Percentiles rank a stretch among this genome's conserved stretches.
These are phyloP conservation scores for Penicillium rolfsii DNA, from an alignment of 2,329 filamentous ascomycete genomes.

Conservation along the genomic window DNA sequence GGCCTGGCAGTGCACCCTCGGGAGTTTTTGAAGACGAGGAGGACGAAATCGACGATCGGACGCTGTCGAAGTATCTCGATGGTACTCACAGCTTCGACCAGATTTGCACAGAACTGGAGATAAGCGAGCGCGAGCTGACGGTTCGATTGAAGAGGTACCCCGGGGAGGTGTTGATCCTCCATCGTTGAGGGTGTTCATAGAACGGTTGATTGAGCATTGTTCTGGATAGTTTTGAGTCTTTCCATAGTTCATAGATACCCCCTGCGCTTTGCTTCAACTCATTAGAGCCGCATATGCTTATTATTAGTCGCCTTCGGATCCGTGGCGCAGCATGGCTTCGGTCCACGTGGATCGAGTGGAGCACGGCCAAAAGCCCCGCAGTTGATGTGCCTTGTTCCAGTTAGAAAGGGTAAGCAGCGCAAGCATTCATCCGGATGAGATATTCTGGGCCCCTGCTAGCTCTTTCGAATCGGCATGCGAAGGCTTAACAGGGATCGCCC, in stretches of 20 bases:
- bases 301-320: not conserved
- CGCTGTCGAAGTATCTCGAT: constrained; percentile 49
- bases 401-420: not conserved
- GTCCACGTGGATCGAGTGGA: not conserved
- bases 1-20: constrained; percentile 18
- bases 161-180: constrained; percentile 52
- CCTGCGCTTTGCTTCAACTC: not conserved
- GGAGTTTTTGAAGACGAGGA: constrained; percentile 38
- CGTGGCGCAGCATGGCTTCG: not conserved
- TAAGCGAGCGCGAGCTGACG: constrained; percentile 52
- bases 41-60: constrained; percentile 41
- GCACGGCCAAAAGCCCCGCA: not conserved
- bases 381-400: not conserved
- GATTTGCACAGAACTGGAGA: constrained; percentile 54
- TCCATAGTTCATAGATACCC: constrained; percentile 4
- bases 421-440: constrained; percentile 61
- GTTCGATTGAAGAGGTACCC: constrained; percentile 47
- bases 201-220: not conserved
- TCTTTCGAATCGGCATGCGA: constrained; percentile 61
- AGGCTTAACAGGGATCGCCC: constrained; percentile 68
- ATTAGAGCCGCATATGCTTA: not conserved
- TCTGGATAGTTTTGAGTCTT: not conserved
- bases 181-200: constrained; percentile 40
- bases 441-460: constrained; percentile 71
- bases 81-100: constrained; percentile 56